phyloP scores from a whole-genome alignment of 768 basidiomycete species.

The Xerocomellus intermedius region DNA sequence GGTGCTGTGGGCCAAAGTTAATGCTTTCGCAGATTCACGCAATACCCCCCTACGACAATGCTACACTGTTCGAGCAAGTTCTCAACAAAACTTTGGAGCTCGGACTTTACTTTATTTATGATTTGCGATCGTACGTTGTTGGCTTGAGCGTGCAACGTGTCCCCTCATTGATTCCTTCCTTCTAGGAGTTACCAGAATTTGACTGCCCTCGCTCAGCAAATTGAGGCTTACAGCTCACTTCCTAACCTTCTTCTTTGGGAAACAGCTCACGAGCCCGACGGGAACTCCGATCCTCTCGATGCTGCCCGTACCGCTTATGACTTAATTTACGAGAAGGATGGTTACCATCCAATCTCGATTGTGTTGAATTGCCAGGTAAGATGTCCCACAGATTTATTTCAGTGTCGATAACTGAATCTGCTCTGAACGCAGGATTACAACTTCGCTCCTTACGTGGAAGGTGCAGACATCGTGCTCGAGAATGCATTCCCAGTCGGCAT shows the following conservation, averaged over 20 bases:
- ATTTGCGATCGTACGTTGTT: conserved; percentile 58
- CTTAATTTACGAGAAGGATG: conserved; percentile 47
- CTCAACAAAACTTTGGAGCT: conserved; percentile 16
- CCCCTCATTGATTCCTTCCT: neutral
- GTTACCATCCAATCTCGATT: conserved; percentile 58
- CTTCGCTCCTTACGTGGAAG: conserved; percentile 55
- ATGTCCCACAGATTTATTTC: neutral
- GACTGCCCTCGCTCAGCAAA: conserved; percentile 59
- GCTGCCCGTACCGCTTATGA: conserved; percentile 51
- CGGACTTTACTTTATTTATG: conserved; percentile 67
- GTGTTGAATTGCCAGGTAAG: conserved; percentile 47
- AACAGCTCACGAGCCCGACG: conserved; percentile 73
- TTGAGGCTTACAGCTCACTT: conserved; percentile 60
- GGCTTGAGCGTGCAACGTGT: neutral
- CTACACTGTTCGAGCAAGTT: conserved; percentile 35
- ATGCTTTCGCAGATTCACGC: conserved; percentile 59
- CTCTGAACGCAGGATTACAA: conserved; percentile 51
- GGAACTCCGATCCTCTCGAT: conserved; percentile 60
- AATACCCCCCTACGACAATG: conserved; percentile 62
- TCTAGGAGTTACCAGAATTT: conserved; percentile 57
- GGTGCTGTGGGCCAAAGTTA: conserved; percentile 11
- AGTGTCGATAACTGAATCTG: neutral
- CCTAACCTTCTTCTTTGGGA: conserved; percentile 71
- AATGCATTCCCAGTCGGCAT: conserved; percentile 41
- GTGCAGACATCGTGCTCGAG: conserved; percentile 69